Conservation (phyloP, 345 rosid genomes). For the Camelina laxa region DNA sequence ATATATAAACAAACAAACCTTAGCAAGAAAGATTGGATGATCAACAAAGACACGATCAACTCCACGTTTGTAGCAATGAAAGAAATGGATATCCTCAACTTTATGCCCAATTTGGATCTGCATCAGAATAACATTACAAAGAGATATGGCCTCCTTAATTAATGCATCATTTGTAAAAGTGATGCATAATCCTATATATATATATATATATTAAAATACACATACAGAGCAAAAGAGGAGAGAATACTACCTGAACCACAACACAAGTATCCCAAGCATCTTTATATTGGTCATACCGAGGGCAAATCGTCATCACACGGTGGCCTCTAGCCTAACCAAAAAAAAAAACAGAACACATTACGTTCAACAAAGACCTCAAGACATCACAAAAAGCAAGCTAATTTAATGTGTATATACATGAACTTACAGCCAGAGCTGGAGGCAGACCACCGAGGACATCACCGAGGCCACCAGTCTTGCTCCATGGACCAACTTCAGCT, state of each 20-base stretch:
- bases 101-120: constrained; percentile 66
- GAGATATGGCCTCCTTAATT: background rate
- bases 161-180: background rate
- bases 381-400: background rate
- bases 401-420: background rate
- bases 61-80: constrained; percentile 89
- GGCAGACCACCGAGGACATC: constrained; percentile 92
- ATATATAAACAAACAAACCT: constrained; percentile 53
- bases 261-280: constrained; percentile 90
- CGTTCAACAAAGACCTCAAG: constrained; percentile 5
- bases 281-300: constrained; percentile 89
- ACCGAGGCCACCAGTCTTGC: constrained; percentile 95
- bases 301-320: constrained; percentile 82
- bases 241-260: constrained; percentile 51
- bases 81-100: constrained; percentile 72
- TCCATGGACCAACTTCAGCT: constrained; percentile 86
- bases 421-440: constrained; percentile 76
- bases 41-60: constrained; percentile 93
- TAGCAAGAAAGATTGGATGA: constrained; percentile 89
- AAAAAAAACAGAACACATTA: background rate
- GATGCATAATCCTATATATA: background rate
- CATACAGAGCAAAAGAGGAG: background rate
- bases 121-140: constrained; percentile 23
- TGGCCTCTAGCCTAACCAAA: constrained; percentile 77
- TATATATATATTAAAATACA: background rate